Evolutionary conservation across 352 stramenopile genomes (phyloP).

Genomic region (Pythium phragmiticola): DNA sequence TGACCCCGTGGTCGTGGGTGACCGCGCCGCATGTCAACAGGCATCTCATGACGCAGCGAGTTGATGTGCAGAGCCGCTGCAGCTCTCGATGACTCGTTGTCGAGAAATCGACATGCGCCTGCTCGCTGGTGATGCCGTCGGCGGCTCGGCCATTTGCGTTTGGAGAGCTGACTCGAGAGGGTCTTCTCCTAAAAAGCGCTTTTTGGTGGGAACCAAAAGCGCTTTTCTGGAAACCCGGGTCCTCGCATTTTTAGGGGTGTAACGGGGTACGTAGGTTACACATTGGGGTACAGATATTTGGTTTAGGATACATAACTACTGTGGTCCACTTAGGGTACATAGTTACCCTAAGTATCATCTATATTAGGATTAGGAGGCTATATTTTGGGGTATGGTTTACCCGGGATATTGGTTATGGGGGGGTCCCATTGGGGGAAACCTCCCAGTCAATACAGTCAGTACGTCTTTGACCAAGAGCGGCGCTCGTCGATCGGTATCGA

Average conservation of each 20-base stretch:
- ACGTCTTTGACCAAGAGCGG: constrained; percentile 4
- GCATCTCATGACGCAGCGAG: constrained; percentile 1
- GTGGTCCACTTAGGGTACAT: constrained; percentile 19
- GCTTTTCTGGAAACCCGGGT: background rate
- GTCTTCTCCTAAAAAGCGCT: background rate
- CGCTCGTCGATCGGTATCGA: constrained; percentile 11
- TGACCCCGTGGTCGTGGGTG: no score
- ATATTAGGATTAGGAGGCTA: constrained; percentile 6
- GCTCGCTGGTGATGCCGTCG: background rate
- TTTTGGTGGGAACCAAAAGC: background rate
- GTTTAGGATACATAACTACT: constrained; percentile 21
- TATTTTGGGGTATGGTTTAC: background rate
- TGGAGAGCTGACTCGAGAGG: background rate
- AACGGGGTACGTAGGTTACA: background rate
- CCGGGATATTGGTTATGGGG: background rate
- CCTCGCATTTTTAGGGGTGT: background rate
- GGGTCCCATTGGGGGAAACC: constrained; percentile 4
- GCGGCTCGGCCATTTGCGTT: background rate
- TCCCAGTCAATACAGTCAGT: constrained; percentile 1
- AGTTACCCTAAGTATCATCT: constrained; percentile 18
- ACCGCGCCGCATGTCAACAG: background rate
- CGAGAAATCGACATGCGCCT: constrained; percentile 2
- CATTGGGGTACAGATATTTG: constrained; percentile 4
- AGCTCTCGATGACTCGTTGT: background rate
- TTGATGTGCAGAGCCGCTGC: constrained; percentile 3